phyloP scores from a whole-genome alignment of 192 early-diverging fungal genomes.

The Coemansia sp. region DNA sequence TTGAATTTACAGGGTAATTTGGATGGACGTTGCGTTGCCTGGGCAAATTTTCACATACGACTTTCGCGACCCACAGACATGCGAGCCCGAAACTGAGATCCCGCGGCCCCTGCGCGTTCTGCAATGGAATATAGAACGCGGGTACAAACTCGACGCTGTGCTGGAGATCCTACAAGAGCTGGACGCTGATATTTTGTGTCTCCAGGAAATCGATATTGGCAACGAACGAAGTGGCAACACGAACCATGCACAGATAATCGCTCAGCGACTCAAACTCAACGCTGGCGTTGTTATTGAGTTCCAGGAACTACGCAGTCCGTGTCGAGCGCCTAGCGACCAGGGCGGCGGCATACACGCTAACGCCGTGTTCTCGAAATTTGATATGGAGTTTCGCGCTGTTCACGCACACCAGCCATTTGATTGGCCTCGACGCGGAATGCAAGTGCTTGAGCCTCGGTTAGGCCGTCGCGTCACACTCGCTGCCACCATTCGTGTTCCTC shows the following conservation, averaged over 20 bases:
- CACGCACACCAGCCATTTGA: conserved; percentile 70
- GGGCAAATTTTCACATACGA: conserved; percentile 40
- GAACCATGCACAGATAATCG: conserved; percentile 65
- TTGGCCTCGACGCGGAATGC: conserved; percentile 65
- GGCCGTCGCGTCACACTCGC: conserved; percentile 63
- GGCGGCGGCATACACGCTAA: conserved; percentile 82
- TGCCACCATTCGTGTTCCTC: conserved; percentile 56
- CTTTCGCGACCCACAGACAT: conserved; percentile 17
- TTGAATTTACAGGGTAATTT: neutral
- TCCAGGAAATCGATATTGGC: conserved; percentile 79
- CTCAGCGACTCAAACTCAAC: conserved; percentile 58
- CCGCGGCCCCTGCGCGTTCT: conserved; percentile 59
- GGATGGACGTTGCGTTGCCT: conserved; percentile 45
- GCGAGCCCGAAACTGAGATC: conserved; percentile 8
- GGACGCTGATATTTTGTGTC: conserved; percentile 68
- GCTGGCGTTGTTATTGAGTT: conserved; percentile 75
- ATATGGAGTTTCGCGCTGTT: conserved; percentile 61
- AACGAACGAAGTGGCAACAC: conserved; percentile 64
- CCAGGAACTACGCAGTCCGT: conserved; percentile 64
- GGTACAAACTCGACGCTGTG: conserved; percentile 67
- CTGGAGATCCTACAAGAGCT: conserved; percentile 55
- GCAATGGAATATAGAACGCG: conserved; percentile 85
- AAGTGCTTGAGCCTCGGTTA: conserved; percentile 64
- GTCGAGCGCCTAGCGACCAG: conserved; percentile 58
- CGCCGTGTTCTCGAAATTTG: conserved; percentile 67